A percentile compares a stretch with the other conserved stretches of the same genome.
Conservation (phyloP, 1,284 basidiomycete genomes). For the Vanrija pseudolonga region DNA sequence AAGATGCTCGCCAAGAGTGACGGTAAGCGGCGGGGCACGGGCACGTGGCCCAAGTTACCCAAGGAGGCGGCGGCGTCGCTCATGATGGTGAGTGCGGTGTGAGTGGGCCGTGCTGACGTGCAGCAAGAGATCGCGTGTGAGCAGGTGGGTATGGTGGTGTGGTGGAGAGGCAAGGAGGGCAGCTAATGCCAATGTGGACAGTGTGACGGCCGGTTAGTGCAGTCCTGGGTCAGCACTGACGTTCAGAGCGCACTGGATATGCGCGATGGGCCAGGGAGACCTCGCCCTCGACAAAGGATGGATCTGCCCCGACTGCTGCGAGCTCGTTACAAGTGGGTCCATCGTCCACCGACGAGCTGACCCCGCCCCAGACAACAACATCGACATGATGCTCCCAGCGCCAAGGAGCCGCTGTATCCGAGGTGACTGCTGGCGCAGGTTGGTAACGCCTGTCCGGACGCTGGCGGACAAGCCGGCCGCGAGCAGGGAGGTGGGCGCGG, state of each 20-base stretch:
- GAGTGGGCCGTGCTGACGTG: neutral
- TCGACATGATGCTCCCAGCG: constrained; percentile 6
- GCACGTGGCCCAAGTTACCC: neutral
- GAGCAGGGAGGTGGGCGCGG: neutral
- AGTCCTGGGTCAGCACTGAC: neutral
- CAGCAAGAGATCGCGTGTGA: constrained; percentile 10
- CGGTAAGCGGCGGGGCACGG: neutral
- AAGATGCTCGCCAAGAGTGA: neutral
- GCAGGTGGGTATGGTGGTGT: neutral
- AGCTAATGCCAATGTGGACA: neutral
- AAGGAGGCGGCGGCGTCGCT: neutral
- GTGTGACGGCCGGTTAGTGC: constrained; percentile 4
- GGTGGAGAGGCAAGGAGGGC: neutral
- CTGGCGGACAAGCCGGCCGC: too few species aligned
- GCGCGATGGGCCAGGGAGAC: neutral
- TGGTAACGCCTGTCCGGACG: neutral
- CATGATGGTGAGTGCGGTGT: neutral
- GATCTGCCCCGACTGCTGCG: constrained; percentile 6
- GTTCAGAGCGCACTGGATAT: constrained; percentile 1
- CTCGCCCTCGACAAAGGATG: neutral
- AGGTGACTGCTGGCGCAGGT: constrained; percentile 18
- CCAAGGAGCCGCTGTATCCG: constrained; percentile 16
- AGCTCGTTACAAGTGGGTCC: neutral
- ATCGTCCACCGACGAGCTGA: neutral
- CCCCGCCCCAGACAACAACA: constrained; percentile 1